Conservation (phyloP, 2,329 filamentous ascomycete species). For the Pseudogymnoascus sp. region DNA sequence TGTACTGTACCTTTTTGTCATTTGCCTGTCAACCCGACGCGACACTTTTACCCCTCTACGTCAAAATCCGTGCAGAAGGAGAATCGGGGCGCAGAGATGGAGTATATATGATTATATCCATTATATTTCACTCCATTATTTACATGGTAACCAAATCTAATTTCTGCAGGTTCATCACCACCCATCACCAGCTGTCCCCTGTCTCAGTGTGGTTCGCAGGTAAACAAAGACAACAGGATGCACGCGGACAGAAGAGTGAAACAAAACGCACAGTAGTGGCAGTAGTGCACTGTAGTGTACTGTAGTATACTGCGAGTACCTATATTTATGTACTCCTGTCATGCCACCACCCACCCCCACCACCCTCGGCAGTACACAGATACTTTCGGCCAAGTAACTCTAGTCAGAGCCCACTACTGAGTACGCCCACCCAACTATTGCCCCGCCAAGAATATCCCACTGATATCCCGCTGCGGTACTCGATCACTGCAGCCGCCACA, state of each 20-base stretch:
- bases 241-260: background rate
- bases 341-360: background rate
- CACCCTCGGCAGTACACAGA: background rate
- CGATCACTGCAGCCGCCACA: background rate
- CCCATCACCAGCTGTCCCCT: background rate
- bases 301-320: background rate
- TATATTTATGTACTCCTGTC: background rate
- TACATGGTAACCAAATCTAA: background rate
- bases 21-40: background rate
- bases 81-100: background rate
- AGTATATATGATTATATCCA: background rate
- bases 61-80: background rate
- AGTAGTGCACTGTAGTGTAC: background rate
- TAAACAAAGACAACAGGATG: slow-evolving; percentile 3
- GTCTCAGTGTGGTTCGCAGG: background rate
- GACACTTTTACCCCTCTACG: slow-evolving; percentile 1
- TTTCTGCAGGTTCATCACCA: background rate
- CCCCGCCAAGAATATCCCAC: slow-evolving; percentile 1
- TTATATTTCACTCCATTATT: background rate
- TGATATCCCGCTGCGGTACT: background rate
- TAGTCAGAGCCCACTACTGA: background rate
- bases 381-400: background rate
- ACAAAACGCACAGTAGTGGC: background rate
- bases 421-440: background rate
- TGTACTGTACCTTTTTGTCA: slow-evolving; percentile 1